phyloP scores from a whole-genome alignment of 345 rosid species.

The Murraya koenigii region DNA sequence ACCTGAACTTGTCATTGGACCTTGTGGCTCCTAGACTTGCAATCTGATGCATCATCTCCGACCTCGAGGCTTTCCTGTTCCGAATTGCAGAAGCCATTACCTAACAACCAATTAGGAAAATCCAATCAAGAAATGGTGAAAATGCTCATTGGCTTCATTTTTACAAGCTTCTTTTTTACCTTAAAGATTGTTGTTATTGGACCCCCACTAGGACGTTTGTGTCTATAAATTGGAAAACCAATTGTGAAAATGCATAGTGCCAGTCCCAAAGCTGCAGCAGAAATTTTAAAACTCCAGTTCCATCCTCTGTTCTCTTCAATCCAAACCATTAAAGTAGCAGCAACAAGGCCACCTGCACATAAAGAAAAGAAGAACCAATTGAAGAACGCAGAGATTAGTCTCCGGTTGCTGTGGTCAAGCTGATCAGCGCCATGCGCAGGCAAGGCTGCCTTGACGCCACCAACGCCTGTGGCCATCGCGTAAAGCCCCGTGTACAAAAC shows the following conservation, averaged over 20 bases:
- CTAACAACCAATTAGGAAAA: neutral
- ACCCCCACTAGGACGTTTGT: slow-evolving; percentile 51
- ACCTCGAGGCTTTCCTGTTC: slow-evolving; percentile 34
- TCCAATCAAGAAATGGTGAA: neutral
- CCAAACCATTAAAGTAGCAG: slow-evolving; percentile 61
- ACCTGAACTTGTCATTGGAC: slow-evolving; percentile 37
- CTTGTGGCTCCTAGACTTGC: slow-evolving; percentile 14
- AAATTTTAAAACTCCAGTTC: slow-evolving; percentile 40
- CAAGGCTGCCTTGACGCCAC: slow-evolving; percentile 59
- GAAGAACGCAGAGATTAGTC: slow-evolving; percentile 47
- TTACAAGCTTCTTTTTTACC: slow-evolving; percentile 13
- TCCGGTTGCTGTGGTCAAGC: slow-evolving; percentile 33
- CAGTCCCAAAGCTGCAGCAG: slow-evolving; percentile 20
- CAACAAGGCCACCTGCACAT: slow-evolving; percentile 44
- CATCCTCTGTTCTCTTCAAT: slow-evolving; percentile 59
- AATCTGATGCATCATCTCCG: slow-evolving; percentile 11
- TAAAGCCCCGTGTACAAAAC: slow-evolving; percentile 49
- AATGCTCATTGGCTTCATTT: neutral
- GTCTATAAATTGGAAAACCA: slow-evolving; percentile 47
- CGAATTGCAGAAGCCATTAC: slow-evolving; percentile 44
- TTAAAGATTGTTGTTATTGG: slow-evolving; percentile 35
- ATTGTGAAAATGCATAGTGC: slow-evolving; percentile 37
- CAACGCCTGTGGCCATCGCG: slow-evolving; percentile 49
- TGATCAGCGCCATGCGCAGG: slow-evolving; percentile 75
- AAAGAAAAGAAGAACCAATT: slow-evolving; percentile 59